Percentiles rank a stretch among this genome's conserved stretches.
Evolutionary conservation across 495 filamentous ascomycete species (phyloP).

Genomic region (Halenospora varia): DNA sequence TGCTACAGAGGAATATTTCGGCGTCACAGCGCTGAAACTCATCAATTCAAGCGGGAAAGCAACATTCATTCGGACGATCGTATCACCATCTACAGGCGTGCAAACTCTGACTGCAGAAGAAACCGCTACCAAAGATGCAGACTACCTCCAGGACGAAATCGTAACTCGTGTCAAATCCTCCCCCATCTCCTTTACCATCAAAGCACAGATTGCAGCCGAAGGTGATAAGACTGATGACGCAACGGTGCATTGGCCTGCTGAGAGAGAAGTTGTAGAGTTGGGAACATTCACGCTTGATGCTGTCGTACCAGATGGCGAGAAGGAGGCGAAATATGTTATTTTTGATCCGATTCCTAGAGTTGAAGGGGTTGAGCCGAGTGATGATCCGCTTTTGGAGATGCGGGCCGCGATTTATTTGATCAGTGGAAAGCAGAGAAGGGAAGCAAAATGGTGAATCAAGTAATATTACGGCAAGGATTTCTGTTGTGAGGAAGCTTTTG

Average conservation of each 20-base stretch:
- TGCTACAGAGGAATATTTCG: conserved; percentile 39
- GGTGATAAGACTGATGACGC: conserved; percentile 46
- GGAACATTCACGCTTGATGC: conserved; percentile 41
- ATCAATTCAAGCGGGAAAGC: conserved; percentile 34
- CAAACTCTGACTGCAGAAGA: conserved; percentile 31
- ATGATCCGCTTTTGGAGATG: conserved; percentile 49
- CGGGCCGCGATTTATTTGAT: conserved; percentile 48
- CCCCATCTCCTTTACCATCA: conserved; percentile 39
- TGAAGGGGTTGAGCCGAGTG: conserved; percentile 42
- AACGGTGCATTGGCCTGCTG: conserved; percentile 48
- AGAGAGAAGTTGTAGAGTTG: conserved; percentile 42
- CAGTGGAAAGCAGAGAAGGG: conserved; percentile 43
- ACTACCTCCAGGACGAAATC: conserved; percentile 43
- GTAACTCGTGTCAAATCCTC: conserved; percentile 24
- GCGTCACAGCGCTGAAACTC: conserved; percentile 48
- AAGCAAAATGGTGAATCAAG: conserved; percentile 14
- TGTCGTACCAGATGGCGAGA: conserved; percentile 30
- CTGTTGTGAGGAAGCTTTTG: no score
- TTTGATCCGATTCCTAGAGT: conserved; percentile 53
- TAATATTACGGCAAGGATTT: no score
- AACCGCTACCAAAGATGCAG: conserved; percentile 27
- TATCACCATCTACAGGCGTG: conserved; percentile 37
- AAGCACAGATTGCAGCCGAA: conserved; percentile 45
- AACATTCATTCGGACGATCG: conserved; percentile 41
- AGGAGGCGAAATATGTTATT: conserved; percentile 45